phyloP scores from a whole-genome alignment of 805 yeast species.

The Tetrapisispora iriomotensis region DNA sequence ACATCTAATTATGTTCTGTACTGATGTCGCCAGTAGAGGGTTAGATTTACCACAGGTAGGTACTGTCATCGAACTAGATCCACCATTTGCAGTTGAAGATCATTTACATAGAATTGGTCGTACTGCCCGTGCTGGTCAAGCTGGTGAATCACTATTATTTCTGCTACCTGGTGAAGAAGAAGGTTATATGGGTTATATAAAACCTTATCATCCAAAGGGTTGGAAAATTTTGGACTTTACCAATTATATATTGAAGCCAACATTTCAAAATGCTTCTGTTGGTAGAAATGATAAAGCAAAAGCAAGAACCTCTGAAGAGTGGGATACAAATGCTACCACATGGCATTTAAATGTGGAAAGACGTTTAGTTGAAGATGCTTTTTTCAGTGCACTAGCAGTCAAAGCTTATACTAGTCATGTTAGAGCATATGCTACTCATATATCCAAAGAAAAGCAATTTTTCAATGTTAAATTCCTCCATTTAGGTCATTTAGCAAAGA shows the following conservation, averaged over 20 bases:
- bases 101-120: slow-evolving; percentile 96
- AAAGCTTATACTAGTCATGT: slow-evolving; percentile 82
- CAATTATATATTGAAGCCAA: slow-evolving; percentile 31
- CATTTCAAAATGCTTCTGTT: slow-evolving; percentile 24
- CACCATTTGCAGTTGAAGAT: slow-evolving; percentile 89
- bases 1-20: slow-evolving; percentile 72
- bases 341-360: slow-evolving; percentile 90
- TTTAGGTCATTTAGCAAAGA: slow-evolving; percentile 91
- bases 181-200: slow-evolving; percentile 58
- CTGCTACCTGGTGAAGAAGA: slow-evolving; percentile 87
- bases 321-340: slow-evolving; percentile 94
- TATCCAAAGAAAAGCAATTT: slow-evolving; percentile 62
- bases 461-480: slow-evolving; percentile 80
- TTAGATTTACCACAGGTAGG: slow-evolving; percentile 82
- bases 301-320: slow-evolving; percentile 33
- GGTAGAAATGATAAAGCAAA: slow-evolving; percentile 29
- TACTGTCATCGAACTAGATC: slow-evolving; percentile 84
- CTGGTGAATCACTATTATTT: slow-evolving; percentile 70
- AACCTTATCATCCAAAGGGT: slow-evolving; percentile 46
- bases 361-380: slow-evolving; percentile 64
- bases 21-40: slow-evolving; percentile 98
- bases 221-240: slow-evolving; percentile 43
- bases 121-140: slow-evolving; percentile 93
- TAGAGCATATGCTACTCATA: slow-evolving; percentile 93
- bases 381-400: slow-evolving; percentile 54